Base-by-base conservation (phyloP, 257 asterid species). In the Solanum chiquidenum region DNA sequence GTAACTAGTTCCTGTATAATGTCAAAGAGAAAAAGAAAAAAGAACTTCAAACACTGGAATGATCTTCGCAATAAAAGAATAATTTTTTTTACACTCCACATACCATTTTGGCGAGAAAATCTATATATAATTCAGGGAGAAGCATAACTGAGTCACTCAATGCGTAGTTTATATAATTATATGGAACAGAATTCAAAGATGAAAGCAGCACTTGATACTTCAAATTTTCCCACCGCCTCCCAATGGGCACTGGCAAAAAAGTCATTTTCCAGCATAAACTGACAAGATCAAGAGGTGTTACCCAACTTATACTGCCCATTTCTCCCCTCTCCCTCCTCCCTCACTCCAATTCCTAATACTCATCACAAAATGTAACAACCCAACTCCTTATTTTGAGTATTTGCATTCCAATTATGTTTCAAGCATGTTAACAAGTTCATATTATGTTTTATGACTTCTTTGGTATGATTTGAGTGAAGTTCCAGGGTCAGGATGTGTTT, bases 1-100 rank as follows among this genome's bases (percentile, higher is more conserved):
- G 87, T 92, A 85, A 88, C 94, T 92, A 95, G 88, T 87, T 94
- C 98, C 99, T 97, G 93, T 88, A 90, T 87, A 64, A 87, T 49
- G 55, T 60, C 33, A 82, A 73, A 60, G 84, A 52, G 35, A 46
- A 49, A 80, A 80, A 80, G 66, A 9, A 49, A 9, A 46, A 49
- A 49, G 31, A 49, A 82, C 27, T 31, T 16, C 44, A 46, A 46
- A 29, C 86, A 29, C 23, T 49, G 71, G 13, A 18, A 18, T 49
- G 71, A 82, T 82, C 86, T 29, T 33, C 7, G 44, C 69, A 82
- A 49, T 49, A 49, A 29, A 29, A 49, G 21, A 52, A 49, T 49
- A 49, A 20, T 31, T 11, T 27, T 18, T 79, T 82, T 21, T 31
- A 25, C 60, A 82, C 44, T 49, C 86, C 31, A 82, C 20, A 82